Conservation (phyloP, 192 early-diverging fungal genomes). For the Coemansia sp. region DNA sequence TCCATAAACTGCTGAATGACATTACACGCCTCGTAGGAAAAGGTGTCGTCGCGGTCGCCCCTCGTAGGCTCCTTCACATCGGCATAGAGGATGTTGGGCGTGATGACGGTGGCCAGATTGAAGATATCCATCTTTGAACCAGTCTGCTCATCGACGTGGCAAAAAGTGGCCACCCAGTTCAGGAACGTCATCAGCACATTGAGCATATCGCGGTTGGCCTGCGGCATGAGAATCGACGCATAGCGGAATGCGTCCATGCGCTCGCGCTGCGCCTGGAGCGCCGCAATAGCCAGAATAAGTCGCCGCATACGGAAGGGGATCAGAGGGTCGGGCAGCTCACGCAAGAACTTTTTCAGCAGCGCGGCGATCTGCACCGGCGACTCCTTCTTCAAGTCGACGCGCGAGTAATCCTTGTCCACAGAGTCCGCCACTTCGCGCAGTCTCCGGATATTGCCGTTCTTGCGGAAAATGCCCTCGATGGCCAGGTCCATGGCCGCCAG, state of each 20-base stretch:
- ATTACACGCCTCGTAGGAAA: slow-evolving; percentile 65
- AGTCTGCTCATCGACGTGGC: slow-evolving; percentile 63
- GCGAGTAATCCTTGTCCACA: slow-evolving; percentile 78
- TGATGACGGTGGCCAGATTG: slow-evolving; percentile 91
- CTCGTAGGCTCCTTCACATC: slow-evolving; percentile 81
- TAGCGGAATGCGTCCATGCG: slow-evolving; percentile 76
- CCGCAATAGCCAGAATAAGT: slow-evolving; percentile 79
- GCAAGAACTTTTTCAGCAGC: slow-evolving; percentile 92
- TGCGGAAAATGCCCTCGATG: slow-evolving; percentile 94
- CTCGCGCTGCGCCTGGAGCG: slow-evolving; percentile 56
- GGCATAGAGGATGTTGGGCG: slow-evolving; percentile 89
- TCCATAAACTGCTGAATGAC: slow-evolving; percentile 67
- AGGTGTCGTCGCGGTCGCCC: slow-evolving; percentile 64
- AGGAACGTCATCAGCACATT: slow-evolving; percentile 89
- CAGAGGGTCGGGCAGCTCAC: slow-evolving; percentile 93
- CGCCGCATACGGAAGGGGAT: slow-evolving; percentile 85
- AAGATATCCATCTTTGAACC: slow-evolving; percentile 92
- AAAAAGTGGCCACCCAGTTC: slow-evolving; percentile 78
- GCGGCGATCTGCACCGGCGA: slow-evolving; percentile 92
- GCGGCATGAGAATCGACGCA: slow-evolving; percentile 81
- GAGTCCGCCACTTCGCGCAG: slow-evolving; percentile 82
- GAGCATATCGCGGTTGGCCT: slow-evolving; percentile 87
- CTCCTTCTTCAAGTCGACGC: slow-evolving; percentile 67
- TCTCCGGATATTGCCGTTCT: slow-evolving; percentile 94
- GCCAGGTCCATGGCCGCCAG: slow-evolving; percentile 74